phyloP scores from a whole-genome alignment of 1,284 basidiomycete genomes.

The Amylostereum chailletii region DNA sequence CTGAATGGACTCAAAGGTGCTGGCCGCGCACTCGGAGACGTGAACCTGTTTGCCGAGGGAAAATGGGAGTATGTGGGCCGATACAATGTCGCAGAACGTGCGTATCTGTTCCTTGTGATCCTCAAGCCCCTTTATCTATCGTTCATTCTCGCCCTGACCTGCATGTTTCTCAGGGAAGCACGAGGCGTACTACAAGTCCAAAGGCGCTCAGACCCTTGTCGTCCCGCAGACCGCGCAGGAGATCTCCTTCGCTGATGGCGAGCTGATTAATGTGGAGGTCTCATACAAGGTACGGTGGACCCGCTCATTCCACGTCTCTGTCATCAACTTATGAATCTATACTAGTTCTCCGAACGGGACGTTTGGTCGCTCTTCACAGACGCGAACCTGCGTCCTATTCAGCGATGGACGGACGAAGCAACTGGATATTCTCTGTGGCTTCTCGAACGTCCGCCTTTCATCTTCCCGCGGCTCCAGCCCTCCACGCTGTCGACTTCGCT shows the following conservation, averaged over 20 bases:
- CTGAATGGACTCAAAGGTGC: slow-evolving; percentile 80
- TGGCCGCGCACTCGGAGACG: slow-evolving; percentile 53
- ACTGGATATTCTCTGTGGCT: slow-evolving; percentile 85
- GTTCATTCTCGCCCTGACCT: slow-evolving; percentile 1
- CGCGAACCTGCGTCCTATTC: slow-evolving; percentile 76
- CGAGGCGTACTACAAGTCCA: slow-evolving; percentile 81
- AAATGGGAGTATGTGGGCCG: slow-evolving; percentile 82
- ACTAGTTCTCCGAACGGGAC: slow-evolving; percentile 78
- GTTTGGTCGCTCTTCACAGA: slow-evolving; percentile 67
- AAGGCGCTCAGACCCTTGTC: slow-evolving; percentile 48
- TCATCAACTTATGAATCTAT: background rate
- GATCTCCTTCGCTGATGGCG: slow-evolving; percentile 53
- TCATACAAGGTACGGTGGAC: slow-evolving; percentile 67
- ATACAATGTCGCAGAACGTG: slow-evolving; percentile 68
- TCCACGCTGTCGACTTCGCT: slow-evolving; percentile 24
- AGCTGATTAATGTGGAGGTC: slow-evolving; percentile 82
- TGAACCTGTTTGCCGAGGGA: slow-evolving; percentile 47
- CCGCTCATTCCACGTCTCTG: background rate
- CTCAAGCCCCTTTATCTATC: background rate
- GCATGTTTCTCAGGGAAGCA: slow-evolving; percentile 54
- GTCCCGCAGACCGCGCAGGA: slow-evolving; percentile 38
- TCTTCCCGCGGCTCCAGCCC: slow-evolving; percentile 49
- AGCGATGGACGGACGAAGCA: slow-evolving; percentile 77
- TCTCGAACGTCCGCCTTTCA: slow-evolving; percentile 79
- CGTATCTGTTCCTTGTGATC: slow-evolving; percentile 20